Evolutionary conservation across 495 filamentous ascomycete genomes (phyloP).

Genomic region (Pyrenopolyporus hunteri): DNA sequence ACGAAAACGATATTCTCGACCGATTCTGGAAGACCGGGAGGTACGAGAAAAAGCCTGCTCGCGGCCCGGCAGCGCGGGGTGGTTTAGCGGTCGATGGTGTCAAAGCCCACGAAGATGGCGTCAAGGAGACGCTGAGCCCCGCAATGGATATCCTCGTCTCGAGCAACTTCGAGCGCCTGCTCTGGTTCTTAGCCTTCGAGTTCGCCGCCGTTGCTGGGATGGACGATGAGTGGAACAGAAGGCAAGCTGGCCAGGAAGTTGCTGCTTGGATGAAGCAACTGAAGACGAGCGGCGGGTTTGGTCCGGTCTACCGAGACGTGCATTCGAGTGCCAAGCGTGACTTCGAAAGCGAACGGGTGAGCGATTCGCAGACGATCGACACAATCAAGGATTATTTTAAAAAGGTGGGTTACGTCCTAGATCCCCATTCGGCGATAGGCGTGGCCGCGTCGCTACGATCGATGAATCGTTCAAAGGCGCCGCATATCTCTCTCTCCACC

Average conservation of each 20-base stretch:
- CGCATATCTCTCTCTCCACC: conserved; percentile 83
- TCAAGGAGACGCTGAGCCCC: conserved; percentile 85
- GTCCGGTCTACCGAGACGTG: conserved; percentile 68
- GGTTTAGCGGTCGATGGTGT: conserved; percentile 65
- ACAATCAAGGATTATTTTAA: conserved; percentile 73
- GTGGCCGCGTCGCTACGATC: conserved; percentile 73
- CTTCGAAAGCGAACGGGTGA: conserved; percentile 85
- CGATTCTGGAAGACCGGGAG: conserved; percentile 82
- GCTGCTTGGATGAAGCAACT: conserved; percentile 73
- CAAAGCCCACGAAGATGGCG: conserved; percentile 70
- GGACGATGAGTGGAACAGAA: conserved; percentile 63
- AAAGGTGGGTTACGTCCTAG: conserved; percentile 75
- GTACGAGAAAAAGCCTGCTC: conserved; percentile 77
- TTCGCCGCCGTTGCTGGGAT: conserved; percentile 58
- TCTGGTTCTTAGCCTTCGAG: conserved; percentile 89
- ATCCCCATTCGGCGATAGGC: conserved; percentile 91
- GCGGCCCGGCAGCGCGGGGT: conserved; percentile 59
- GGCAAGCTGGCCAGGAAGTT: conserved; percentile 69
- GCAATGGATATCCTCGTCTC: conserved; percentile 97
- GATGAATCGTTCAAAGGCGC: conserved; percentile 56
- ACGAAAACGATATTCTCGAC: conserved; percentile 89
- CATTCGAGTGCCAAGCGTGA: conserved; percentile 65
- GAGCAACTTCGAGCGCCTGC: conserved; percentile 92
- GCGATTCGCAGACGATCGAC: conserved; percentile 74
- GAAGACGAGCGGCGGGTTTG: conserved; percentile 81